Conservation (phyloP, 306 rosid species). For the Castanea mollissima region DNA sequence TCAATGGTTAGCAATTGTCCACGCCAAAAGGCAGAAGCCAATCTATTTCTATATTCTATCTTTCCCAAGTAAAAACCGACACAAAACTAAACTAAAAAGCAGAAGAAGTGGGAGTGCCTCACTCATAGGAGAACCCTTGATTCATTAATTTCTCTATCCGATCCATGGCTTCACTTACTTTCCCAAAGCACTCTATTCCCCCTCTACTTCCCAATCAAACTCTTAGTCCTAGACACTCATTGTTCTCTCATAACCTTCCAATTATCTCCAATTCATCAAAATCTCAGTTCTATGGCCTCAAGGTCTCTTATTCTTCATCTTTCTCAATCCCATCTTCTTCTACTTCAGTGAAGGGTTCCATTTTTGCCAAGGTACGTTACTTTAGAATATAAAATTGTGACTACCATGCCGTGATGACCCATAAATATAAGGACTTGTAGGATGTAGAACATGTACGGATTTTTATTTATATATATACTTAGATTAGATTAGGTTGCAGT, state of each 20-base stretch:
- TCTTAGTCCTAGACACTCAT: constrained; percentile 39
- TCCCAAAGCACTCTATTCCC: constrained; percentile 48
- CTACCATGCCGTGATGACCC: too few relatives aligned
- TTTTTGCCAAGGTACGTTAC: constrained; percentile 73
- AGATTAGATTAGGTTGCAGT: too few relatives aligned
- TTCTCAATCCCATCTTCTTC: constrained; percentile 36
- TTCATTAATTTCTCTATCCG: background rate
- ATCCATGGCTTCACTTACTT: constrained; percentile 60
- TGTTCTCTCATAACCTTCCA: constrained; percentile 33
- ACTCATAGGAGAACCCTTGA: background rate
- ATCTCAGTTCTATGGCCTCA: constrained; percentile 68
- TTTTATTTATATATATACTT: too few relatives aligned
- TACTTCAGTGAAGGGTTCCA: constrained; percentile 31
- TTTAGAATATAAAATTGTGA: background rate
- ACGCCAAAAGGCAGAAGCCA: constrained; percentile 38
- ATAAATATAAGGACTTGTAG: too few relatives aligned
- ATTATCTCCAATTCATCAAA: constrained; percentile 38
- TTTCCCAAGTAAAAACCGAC: background rate
- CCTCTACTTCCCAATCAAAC: constrained; percentile 39
- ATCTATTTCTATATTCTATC: constrained; percentile 23
- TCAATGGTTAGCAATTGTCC: constrained; percentile 55
- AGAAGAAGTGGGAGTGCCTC: background rate
- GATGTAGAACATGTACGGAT: too few relatives aligned
- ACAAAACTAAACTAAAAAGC: background rate
- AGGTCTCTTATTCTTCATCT: constrained; percentile 46